phyloP scores from a whole-genome alignment of 1,139 yeast genomes.

The Taphrina betulina region DNA sequence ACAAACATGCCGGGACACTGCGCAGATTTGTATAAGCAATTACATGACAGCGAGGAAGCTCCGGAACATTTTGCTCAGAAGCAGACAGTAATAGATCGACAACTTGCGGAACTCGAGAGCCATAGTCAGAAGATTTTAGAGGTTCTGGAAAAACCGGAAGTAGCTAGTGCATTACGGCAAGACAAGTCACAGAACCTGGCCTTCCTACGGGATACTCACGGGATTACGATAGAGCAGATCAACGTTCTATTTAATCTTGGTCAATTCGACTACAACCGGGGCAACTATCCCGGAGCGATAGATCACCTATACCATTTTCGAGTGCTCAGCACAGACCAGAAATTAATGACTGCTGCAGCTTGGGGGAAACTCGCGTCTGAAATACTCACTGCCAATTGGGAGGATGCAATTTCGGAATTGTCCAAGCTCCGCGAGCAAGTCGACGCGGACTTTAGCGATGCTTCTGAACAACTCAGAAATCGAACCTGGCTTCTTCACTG shows the following conservation, averaged over 20 bases:
- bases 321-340: conserved; percentile 54
- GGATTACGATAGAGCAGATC: conserved; percentile 53
- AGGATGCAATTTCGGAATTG: conserved; percentile 54
- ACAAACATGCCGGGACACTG: conserved; percentile 53
- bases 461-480: conserved; percentile 58
- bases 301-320: conserved; percentile 58
- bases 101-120: conserved; percentile 59
- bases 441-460: conserved; percentile 53
- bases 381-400: conserved; percentile 55
- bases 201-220: conserved; percentile 49
- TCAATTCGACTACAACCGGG: conserved; percentile 60
- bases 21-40: conserved; percentile 39
- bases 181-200: conserved; percentile 56
- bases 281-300: conserved; percentile 58
- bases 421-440: conserved; percentile 56
- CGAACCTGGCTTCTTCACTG: conserved; percentile 68
- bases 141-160: conserved; percentile 53
- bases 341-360: conserved; percentile 56
- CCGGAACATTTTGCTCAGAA: conserved; percentile 16
- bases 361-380: conserved; percentile 65
- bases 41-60: conserved; percentile 30
- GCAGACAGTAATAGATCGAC: conserved; percentile 56
- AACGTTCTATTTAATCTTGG: conserved; percentile 57
- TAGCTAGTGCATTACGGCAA: conserved; percentile 49
- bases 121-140: conserved; percentile 52